Evolutionary conservation across 345 rosid genomes (phyloP).

Genomic region (Salix brachista): DNA sequence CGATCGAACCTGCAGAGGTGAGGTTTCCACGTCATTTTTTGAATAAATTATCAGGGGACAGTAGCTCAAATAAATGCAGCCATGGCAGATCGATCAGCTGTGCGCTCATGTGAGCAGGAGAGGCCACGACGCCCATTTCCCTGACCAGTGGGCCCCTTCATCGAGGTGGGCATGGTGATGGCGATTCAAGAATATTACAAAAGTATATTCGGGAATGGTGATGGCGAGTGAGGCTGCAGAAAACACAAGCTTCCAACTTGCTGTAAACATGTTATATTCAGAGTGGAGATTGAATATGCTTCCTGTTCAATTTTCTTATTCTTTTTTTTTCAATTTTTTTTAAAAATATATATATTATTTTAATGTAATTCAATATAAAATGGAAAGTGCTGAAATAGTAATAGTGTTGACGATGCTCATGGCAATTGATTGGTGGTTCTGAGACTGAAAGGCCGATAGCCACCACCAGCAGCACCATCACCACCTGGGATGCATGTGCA

Average conservation of each 20-base stretch:
- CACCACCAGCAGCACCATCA: background rate
- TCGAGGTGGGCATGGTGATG: background rate
- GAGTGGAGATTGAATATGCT: no score
- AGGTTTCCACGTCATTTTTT: conserved; percentile 14
- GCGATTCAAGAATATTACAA: background rate
- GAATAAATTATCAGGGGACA: conserved; percentile 4
- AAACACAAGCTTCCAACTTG: background rate
- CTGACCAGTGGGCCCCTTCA: background rate
- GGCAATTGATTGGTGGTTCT: background rate
- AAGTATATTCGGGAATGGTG: background rate
- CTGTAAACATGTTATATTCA: no score
- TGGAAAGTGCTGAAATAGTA: background rate
- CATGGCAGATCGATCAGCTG: conserved; percentile 6
- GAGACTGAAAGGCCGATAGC: background rate
- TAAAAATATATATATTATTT: no score
- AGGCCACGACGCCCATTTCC: background rate
- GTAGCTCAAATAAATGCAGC: conserved; percentile 7
- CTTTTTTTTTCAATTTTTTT: no score
- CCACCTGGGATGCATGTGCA: conserved; percentile 2
- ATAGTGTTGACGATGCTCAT: background rate
- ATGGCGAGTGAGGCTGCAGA: conserved; percentile 1
- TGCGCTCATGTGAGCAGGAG: conserved; percentile 19
- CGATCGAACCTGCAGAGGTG: background rate
- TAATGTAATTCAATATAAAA: background rate
- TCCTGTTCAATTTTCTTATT: no score